phyloP scores from a whole-genome alignment of 1,284 basidiomycete species.

The Rhodotorula sp. region DNA sequence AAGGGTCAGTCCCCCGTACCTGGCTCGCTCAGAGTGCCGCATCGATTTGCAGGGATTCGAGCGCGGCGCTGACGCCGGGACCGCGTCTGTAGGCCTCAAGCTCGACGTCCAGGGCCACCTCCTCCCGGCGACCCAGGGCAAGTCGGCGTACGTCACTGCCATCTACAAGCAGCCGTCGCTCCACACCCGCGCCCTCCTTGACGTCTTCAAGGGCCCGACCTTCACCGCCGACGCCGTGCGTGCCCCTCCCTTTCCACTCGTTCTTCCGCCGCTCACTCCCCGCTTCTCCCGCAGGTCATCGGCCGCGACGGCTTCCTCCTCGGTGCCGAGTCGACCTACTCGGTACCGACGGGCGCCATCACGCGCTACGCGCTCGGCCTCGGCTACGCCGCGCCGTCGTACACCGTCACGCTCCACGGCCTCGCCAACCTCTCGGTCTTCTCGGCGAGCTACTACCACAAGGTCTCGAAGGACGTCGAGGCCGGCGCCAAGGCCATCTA shows the following conservation, averaged over 20 bases:
- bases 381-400: constrained; percentile 95
- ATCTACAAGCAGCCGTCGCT: constrained; percentile 96
- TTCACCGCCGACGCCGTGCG: constrained; percentile 86
- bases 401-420: constrained; percentile 92
- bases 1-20: constrained; percentile 61
- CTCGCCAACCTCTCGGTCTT: constrained; percentile 93
- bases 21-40: background rate
- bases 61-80: background rate
- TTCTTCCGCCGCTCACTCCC: background rate
- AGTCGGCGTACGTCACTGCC: constrained; percentile 76
- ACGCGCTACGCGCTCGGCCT: constrained; percentile 88
- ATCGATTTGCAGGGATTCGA: background rate
- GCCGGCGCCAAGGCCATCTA: constrained; percentile 96
- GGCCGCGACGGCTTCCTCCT: constrained; percentile 97
- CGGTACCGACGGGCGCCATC: constrained; percentile 89
- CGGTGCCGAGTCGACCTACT: constrained; percentile 95
- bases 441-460: constrained; percentile 98
- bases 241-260: background rate
- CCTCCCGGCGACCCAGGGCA: constrained; percentile 76
- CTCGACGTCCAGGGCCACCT: constrained; percentile 85
- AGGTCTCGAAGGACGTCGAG: constrained; percentile 90
- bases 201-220: constrained; percentile 97
- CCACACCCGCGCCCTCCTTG: constrained; percentile 87
- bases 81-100: constrained; percentile 66
- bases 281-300: constrained; percentile 57